Evolutionary conservation across 1,284 basidiomycete species (phyloP), one percentile per base, ranked within the genome.

Genomic region (Schizophyllum amplum): DNA sequence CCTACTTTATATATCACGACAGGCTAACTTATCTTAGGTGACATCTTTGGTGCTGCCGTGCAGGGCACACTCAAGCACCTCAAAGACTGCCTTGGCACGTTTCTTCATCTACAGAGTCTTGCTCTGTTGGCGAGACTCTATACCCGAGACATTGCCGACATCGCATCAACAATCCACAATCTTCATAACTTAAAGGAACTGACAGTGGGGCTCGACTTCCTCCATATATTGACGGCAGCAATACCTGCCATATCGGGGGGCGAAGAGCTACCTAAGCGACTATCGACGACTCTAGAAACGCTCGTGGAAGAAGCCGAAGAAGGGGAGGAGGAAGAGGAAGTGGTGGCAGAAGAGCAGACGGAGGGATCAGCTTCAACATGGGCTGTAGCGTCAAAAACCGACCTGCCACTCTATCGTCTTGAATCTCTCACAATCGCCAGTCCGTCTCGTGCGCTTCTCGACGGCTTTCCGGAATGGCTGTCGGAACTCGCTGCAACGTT

Each of bases 391-490:
- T n/a, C n/a, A n/a, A n/a, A n/a, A n/a, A n/a, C n/a, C n/a, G n/a
- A n/a, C n/a, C n/a, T n/a, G n/a, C n/a, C 33, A 17, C 33, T 42
- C 17, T 17, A 42, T 9, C 33, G 7, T 42, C 33, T 42, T 17
- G 33, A 42, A 42, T 9, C 33, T 13, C 15, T 61, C n/a, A 55
- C 60, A 4, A 22, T 61, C 5, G 33, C 52, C 26, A 55, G 53
- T 27, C 57, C 60, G 4, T 51, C 57, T 1, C 26, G 60, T 7
- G 53, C 53, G 3, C 27, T 61, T 4, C 51, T 61, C 20, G 53
- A 59, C n/a, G 23, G 21, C 2, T 53, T 61, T 23, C 46, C 55
- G 46, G 55, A 33, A 9, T 61, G 57, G 60, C 46, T 61, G n/a
- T 24, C 27, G 22, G 24, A 21, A 25, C 46, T 61, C 1, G 27